These are phyloP conservation scores for Yamadazyma mexicana DNA, from an alignment of 1,139 yeast genomes.

Conservation along the genomic window DNA sequence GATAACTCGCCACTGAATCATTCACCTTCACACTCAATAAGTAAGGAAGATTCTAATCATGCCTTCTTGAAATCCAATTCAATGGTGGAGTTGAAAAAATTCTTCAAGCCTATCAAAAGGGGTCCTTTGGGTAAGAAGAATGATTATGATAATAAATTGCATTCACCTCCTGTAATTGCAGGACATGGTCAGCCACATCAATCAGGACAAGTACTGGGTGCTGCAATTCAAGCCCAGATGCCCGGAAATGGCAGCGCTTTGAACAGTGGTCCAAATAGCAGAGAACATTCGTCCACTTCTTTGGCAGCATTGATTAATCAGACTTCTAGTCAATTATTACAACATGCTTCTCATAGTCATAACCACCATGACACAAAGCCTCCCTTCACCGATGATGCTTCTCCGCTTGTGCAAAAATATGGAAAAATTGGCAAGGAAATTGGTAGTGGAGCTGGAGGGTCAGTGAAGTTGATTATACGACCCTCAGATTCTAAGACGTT, in stretches of 20 bases:
- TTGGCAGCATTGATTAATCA: slow-evolving; percentile 47
- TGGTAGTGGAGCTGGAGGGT: slow-evolving; percentile 99
- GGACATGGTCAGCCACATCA: slow-evolving; percentile 3
- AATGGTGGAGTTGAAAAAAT: slow-evolving; percentile 43
- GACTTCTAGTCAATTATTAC: slow-evolving; percentile 44
- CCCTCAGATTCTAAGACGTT: slow-evolving; percentile 81
- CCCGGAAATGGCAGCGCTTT: not conserved
- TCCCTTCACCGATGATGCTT: slow-evolving; percentile 53
- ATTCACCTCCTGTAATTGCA: slow-evolving; percentile 32
- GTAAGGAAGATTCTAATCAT: slow-evolving; percentile 30
- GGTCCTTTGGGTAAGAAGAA: slow-evolving; percentile 20
- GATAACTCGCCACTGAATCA: slow-evolving; percentile 13
- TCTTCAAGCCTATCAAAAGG: slow-evolving; percentile 43
- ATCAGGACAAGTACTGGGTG: not conserved
- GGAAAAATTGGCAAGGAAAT: slow-evolving; percentile 86
- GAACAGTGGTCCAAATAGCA: slow-evolving; percentile 16
- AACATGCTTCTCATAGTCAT: slow-evolving; percentile 31
- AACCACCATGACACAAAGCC: slow-evolving; percentile 27
- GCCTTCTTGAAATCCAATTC: slow-evolving; percentile 36
- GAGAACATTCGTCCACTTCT: slow-evolving; percentile 39
- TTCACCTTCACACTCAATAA: slow-evolving; percentile 15
- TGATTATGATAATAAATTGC: slow-evolving; percentile 27
- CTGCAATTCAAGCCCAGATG: not conserved
- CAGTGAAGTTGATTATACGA: slow-evolving; percentile 82
- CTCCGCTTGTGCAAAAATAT: slow-evolving; percentile 77